These are phyloP conservation scores for Neospora caninum DNA, from an alignment of 169 alveolate species.

Conservation along the genomic window DNA sequence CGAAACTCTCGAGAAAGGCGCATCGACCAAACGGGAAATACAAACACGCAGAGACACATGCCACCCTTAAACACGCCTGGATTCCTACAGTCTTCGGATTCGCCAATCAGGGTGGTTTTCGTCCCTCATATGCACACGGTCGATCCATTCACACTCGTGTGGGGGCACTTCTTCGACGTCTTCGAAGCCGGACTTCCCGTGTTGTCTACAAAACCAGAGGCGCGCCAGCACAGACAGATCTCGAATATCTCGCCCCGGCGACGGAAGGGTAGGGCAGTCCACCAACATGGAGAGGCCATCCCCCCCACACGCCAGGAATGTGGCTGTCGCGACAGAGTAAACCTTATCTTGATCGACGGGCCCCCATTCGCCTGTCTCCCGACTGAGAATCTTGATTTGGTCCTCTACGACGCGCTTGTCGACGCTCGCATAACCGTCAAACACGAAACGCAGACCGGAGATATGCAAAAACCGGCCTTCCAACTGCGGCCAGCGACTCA, in stretches of 20 bases:
- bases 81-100: neutral
- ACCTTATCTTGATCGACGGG: neutral
- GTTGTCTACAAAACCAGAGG: conserved; percentile 14
- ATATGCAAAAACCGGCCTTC: conserved; percentile 86
- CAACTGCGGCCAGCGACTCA: conserved; percentile 79
- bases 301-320: conserved; percentile 10
- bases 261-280: neutral
- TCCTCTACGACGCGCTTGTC: conserved; percentile 14
- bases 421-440: neutral
- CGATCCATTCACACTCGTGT: neutral
- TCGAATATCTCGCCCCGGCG: neutral
- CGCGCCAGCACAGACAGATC: neutral
- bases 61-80: no score
- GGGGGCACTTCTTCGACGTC: neutral
- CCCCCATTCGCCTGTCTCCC: neutral
- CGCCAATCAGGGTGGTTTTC: neutral
- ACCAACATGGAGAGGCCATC: conserved; percentile 8
- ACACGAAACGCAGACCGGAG: conserved; percentile 71
- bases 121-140: neutral
- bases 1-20: no score
- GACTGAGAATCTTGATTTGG: neutral
- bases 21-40: no score
- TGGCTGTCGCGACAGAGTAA: neutral
- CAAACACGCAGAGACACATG: no score
- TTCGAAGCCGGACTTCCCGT: neutral